These are phyloP conservation scores for Acephala macrosclerotiorum DNA, from an alignment of 2,329 filamentous ascomycete species.

Conservation along the genomic window DNA sequence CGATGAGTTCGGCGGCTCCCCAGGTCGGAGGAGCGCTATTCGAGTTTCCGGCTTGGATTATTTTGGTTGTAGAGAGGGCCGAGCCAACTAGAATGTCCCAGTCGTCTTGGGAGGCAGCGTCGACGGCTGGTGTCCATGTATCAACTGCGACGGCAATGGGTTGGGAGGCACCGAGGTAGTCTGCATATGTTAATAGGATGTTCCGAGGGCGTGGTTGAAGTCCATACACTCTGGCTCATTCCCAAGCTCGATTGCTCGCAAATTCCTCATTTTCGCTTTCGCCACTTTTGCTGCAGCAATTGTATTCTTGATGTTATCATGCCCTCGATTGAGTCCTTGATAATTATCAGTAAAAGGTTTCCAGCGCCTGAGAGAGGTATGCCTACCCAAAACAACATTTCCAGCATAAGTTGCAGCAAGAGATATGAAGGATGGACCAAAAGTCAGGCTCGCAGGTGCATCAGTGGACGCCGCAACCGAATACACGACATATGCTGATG, in stretches of 20 bases:
- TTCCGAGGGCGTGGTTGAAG: not conserved
- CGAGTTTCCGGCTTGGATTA: constrained; percentile 42
- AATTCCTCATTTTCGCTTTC: constrained; percentile 53
- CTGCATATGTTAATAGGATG: constrained; percentile 33
- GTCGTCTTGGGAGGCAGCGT: constrained; percentile 39
- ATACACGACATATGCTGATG: constrained; percentile 57
- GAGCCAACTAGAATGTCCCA: constrained; percentile 38
- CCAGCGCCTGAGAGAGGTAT: not conserved
- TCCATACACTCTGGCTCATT: constrained; percentile 63
- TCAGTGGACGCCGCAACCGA: constrained; percentile 54
- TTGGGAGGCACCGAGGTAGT: constrained; percentile 44
- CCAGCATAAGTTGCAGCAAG: constrained; percentile 57
- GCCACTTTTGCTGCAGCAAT: constrained; percentile 58
- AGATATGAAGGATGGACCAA: constrained; percentile 59
- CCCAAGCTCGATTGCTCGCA: constrained; percentile 62
- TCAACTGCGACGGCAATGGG: constrained; percentile 39
- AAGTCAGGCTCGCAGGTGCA: constrained; percentile 58
- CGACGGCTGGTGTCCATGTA: constrained; percentile 36
- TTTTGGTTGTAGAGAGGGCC: constrained; percentile 26
- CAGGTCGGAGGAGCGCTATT: constrained; percentile 39
- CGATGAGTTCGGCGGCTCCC: constrained; percentile 40
- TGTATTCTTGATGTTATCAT: constrained; percentile 61
- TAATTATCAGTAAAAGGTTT: not conserved
- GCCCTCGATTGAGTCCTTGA: constrained; percentile 58
- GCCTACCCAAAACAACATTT: constrained; percentile 53